These are phyloP conservation scores for Lactarius psammicola DNA, from an alignment of 768 basidiomycete genomes.

Conservation along the genomic window DNA sequence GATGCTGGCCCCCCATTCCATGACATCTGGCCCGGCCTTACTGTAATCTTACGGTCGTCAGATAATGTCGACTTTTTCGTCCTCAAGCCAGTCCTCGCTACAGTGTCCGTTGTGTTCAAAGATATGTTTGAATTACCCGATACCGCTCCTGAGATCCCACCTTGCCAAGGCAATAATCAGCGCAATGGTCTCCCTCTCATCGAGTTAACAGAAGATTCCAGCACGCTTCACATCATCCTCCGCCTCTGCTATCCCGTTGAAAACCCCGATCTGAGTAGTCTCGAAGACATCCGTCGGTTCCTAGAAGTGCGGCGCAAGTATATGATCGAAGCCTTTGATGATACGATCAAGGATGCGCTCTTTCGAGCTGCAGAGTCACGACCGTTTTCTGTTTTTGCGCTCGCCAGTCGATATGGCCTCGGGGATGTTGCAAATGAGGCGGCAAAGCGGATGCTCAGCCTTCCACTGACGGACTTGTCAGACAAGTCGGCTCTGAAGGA, in stretches of 20 bases:
- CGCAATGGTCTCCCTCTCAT: conserved; percentile 16
- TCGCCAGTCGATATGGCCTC: conserved; percentile 24
- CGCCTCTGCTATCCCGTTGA: conserved; percentile 26
- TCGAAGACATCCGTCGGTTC: conserved; percentile 19
- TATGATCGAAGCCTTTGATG: conserved; percentile 24
- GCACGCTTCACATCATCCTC: conserved; percentile 19
- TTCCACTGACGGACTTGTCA: conserved; percentile 4
- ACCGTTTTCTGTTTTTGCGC: conserved; percentile 21
- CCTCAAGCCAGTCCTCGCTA: conserved; percentile 21
- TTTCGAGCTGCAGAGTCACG: conserved; percentile 14
- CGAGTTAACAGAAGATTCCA: conserved; percentile 16
- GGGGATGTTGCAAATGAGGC: conserved; percentile 24
- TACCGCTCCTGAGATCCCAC: neutral
- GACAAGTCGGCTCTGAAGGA: conserved; percentile 14
- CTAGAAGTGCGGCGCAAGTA: conserved; percentile 26
- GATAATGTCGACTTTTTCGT: conserved; percentile 28
- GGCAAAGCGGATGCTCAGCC: conserved; percentile 18
- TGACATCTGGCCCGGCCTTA: conserved; percentile 14
- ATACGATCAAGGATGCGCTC: conserved; percentile 19
- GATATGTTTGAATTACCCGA: conserved; percentile 26
- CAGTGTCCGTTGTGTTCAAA: conserved; percentile 21
- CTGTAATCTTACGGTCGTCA: conserved; percentile 25
- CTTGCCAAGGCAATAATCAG: neutral
- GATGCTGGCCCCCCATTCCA: conserved; percentile 26
- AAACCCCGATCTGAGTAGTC: conserved; percentile 18